Evolutionary conservation across 176 grass and related monocot species (phyloP), one percentile per base, ranked within the genome.

Genomic region (Raddia guianensis): DNA sequence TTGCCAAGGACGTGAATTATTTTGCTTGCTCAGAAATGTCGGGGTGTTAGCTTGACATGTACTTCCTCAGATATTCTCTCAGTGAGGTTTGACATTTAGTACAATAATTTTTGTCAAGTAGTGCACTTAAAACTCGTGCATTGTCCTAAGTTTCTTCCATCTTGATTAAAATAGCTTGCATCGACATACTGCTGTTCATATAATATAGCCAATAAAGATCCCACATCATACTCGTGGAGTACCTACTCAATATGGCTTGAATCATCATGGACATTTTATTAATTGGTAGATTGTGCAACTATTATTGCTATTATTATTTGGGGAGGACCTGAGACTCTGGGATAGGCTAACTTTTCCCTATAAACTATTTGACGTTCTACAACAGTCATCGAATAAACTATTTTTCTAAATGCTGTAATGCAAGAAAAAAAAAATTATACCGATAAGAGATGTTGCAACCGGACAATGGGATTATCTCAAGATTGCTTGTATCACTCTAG

Each of bases 401-500:
- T 83, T n/a, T n/a, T n/a, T n/a, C 5, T 43, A 33, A 78, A n/a
- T 61, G 44, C 19, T 88, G 63, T 62, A 47, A 14, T 20, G 7
- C 80, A 70, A 70, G 75, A 69, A 74, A 70, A 80, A 69, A 74
- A 45, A 16, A 48, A 63, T 68, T 76, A 76, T 69, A 72, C 12
- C 49, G 76, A 2, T 63, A 32, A 42, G 61, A 50, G 67, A 68
- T 56, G 45, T 70, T 65, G 73, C 6, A 33, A 42, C 80, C 43
- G 62, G 70, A 12, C 65, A 66, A 85, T 77, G 57, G 75, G 82
- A 66, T 81, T 70, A 70, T 44, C 12, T 65, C 64, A 12, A 70
- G 64, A 70, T 85, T 80, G 62, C 64, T 80, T 70, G 55, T 70
- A n/a, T 76, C 82, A 76, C 34, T 70, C 69, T 53, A 75, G 63